These are phyloP conservation scores for Xenoacremonium recifei DNA, from an alignment of 2,329 filamentous ascomycete genomes.

Conservation along the genomic window DNA sequence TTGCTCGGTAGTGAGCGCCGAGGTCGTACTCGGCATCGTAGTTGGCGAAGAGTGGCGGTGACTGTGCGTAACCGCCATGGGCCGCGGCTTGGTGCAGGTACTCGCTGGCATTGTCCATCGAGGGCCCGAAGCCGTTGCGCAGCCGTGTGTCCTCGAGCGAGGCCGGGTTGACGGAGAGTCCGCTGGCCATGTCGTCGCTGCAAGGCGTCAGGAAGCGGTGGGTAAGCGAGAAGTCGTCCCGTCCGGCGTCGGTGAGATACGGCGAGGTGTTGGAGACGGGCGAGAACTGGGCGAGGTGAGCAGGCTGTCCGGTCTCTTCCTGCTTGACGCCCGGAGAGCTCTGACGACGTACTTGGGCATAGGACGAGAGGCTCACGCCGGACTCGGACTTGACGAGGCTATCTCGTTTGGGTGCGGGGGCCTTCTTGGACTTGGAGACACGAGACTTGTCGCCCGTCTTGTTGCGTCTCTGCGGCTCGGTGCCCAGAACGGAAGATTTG, in stretches of 20 bases:
- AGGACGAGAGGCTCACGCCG: constrained; percentile 25
- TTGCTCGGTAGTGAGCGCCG: constrained; percentile 30
- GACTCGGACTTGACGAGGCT: constrained; percentile 41
- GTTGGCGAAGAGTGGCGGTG: constrained; percentile 37
- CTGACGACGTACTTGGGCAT: constrained; percentile 26
- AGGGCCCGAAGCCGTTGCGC: constrained; percentile 26
- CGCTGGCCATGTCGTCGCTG: constrained; percentile 47
- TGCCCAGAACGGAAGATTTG: constrained; percentile 43
- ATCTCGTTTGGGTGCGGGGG: constrained; percentile 30
- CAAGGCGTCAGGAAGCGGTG: constrained; percentile 51
- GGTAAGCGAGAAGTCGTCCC: constrained; percentile 32
- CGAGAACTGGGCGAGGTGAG: constrained; percentile 33
- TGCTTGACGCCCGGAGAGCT: constrained; percentile 34
- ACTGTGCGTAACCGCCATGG: constrained; percentile 28
- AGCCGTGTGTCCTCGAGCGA: constrained; percentile 27
- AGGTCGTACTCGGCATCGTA: constrained; percentile 42
- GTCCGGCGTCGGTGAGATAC: constrained; percentile 32
- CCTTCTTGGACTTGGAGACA: constrained; percentile 46
- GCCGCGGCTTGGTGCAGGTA: constrained; percentile 27
- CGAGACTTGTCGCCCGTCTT: constrained; percentile 41
- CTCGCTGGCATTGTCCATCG: constrained; percentile 24
- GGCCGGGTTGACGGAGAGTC: constrained; percentile 26
- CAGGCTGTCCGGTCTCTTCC: constrained; percentile 31
- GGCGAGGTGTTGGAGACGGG: constrained; percentile 37
- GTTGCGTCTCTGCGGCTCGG: constrained; percentile 48